Evolutionary conservation across 306 rosid genomes (phyloP).

Genomic region (Argentina anserina): DNA sequence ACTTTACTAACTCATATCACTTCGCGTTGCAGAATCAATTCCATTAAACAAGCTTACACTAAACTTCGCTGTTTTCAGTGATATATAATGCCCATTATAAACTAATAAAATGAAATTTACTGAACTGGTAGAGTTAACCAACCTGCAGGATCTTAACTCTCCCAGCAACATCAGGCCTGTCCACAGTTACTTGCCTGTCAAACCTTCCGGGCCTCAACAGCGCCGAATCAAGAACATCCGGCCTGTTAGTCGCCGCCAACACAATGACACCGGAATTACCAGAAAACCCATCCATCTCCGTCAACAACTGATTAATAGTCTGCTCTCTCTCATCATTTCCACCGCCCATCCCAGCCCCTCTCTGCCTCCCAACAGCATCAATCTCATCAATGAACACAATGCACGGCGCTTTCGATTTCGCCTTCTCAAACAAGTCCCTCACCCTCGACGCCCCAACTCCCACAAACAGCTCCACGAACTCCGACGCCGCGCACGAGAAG

Average conservation of each 20-base stretch:
- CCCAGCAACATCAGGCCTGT: conserved; percentile 97
- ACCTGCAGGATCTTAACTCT: conserved; percentile 98
- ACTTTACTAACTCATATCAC: neutral
- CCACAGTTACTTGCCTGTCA: conserved; percentile 94
- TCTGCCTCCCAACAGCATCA: conserved; percentile 97
- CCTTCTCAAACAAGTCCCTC: conserved; percentile 95
- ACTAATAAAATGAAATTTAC: neutral
- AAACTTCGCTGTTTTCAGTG: neutral
- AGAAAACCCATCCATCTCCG: conserved; percentile 98
- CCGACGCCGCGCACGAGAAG: conserved; percentile 97
- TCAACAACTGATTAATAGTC: conserved; percentile 93
- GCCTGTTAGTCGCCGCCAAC: conserved; percentile 95
- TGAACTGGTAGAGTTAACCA: conserved; percentile 1
- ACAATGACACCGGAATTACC: conserved; percentile 97
- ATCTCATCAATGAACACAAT: conserved; percentile 98
- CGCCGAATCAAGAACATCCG: conserved; percentile 90
- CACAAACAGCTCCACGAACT: conserved; percentile 87
- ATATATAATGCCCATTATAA: neutral
- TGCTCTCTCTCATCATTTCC: conserved; percentile 99
- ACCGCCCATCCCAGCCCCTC: conserved; percentile 99
- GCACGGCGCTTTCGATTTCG: conserved; percentile 95
- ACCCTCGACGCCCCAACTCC: conserved; percentile 98
- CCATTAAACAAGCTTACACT: neutral
- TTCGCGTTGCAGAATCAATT: neutral
- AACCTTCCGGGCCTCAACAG: conserved; percentile 92